Conservation (phyloP, 2,329 filamentous ascomycete genomes). For the Diaporthe ampelina region DNA sequence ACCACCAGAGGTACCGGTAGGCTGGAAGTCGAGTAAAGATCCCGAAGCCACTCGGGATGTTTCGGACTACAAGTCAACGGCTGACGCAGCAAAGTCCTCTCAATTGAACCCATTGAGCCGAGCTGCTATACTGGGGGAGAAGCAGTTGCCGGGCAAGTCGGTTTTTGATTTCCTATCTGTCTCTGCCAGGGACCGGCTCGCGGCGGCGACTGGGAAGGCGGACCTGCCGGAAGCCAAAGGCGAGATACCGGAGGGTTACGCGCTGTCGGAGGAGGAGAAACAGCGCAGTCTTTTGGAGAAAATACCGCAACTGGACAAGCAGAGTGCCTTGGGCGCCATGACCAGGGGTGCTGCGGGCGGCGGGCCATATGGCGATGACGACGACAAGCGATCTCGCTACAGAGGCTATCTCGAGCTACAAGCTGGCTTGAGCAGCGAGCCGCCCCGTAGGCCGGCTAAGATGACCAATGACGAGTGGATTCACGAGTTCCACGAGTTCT, state of each 20-base stretch:
- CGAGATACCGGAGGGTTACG: slow-evolving; percentile 78
- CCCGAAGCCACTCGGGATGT: slow-evolving; percentile 50
- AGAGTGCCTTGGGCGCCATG: slow-evolving; percentile 77
- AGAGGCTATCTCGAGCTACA: slow-evolving; percentile 83
- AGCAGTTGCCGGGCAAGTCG: slow-evolving; percentile 87
- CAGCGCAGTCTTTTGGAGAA: slow-evolving; percentile 69
- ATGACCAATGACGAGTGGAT: slow-evolving; percentile 80
- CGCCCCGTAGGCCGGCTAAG: slow-evolving; percentile 44
- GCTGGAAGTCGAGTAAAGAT: slow-evolving; percentile 77
- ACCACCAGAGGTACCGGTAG: slow-evolving; percentile 77
- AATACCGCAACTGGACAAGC: slow-evolving; percentile 75
- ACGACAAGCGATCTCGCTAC: slow-evolving; percentile 84
- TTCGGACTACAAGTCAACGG: slow-evolving; percentile 72
- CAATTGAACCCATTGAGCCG: slow-evolving; percentile 81
- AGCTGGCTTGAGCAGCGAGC: slow-evolving; percentile 73
- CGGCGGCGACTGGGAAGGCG: slow-evolving; percentile 78
- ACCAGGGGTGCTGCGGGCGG: slow-evolving; percentile 75
- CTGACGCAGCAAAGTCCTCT: slow-evolving; percentile 84
- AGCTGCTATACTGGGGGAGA: slow-evolving; percentile 85
- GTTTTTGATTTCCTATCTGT: slow-evolving; percentile 93
- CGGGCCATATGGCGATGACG: slow-evolving; percentile 87
- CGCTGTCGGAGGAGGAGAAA: slow-evolving; percentile 73
- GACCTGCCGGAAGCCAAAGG: slow-evolving; percentile 84
- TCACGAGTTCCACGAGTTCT: slow-evolving; percentile 84
- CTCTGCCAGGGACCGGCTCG: slow-evolving; percentile 82